Evolutionary conservation across 2,329 filamentous ascomycete genomes (phyloP).

Genomic region (Ceratocystis harringtonii): DNA sequence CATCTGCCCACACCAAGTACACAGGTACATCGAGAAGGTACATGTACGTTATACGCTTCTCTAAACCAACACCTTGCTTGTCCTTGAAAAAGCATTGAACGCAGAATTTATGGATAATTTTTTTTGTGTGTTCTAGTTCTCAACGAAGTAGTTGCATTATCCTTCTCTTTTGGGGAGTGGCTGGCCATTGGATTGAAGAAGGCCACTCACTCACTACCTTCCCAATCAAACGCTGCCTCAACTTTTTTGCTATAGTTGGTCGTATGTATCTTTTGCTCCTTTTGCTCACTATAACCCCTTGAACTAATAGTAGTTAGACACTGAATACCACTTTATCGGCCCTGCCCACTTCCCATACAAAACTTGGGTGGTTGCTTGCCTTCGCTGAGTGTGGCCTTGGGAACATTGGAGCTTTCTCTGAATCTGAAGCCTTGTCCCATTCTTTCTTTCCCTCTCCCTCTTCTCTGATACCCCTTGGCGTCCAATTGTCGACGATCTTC

Average conservation of each 20-base stretch:
- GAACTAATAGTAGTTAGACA: background rate
- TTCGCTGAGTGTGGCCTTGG: background rate
- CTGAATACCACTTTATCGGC: slow-evolving; percentile 11
- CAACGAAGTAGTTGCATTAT: slow-evolving; percentile 5
- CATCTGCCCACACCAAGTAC: background rate
- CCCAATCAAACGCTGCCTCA: slow-evolving; percentile 12
- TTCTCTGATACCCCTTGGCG: slow-evolving; percentile 15
- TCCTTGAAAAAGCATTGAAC: slow-evolving; percentile 1
- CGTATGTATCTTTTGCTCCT: background rate
- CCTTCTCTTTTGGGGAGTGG: background rate
- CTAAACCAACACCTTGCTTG: background rate
- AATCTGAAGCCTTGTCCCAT: slow-evolving; percentile 4
- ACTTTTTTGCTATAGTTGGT: slow-evolving; percentile 6
- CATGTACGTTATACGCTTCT: background rate
- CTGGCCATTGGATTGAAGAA: background rate
- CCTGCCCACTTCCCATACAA: slow-evolving; percentile 10
- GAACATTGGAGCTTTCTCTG: slow-evolving; percentile 8
- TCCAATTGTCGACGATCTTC: slow-evolving; percentile 3
- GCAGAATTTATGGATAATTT: background rate
- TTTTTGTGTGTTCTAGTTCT: background rate
- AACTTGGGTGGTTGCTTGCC: slow-evolving; percentile 12
- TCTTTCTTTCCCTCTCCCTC: background rate
- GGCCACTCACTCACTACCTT: background rate
- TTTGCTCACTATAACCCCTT: background rate
- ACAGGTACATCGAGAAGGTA: background rate